These are phyloP conservation scores for Penicillium canariense DNA, from an alignment of 495 filamentous ascomycete genomes.

Conservation along the genomic window DNA sequence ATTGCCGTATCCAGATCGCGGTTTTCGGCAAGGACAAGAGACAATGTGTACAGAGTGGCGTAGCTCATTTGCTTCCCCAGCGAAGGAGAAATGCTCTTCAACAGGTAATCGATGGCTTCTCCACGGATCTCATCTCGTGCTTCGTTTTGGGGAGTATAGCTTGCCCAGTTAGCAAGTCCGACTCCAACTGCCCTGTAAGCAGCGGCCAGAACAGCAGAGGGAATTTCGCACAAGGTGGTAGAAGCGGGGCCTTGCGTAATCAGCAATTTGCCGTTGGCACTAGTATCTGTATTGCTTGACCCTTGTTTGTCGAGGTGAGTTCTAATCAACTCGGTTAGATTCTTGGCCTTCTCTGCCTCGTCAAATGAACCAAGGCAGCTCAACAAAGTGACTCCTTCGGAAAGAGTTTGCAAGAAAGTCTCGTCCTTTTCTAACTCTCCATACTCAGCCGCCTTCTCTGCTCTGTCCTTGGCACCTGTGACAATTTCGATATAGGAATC, in stretches of 20 bases:
- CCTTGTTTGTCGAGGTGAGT: slow-evolving; percentile 56
- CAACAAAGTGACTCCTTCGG: slow-evolving; percentile 74
- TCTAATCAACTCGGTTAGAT: slow-evolving; percentile 63
- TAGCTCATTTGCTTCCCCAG: slow-evolving; percentile 59
- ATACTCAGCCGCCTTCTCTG: slow-evolving; percentile 75
- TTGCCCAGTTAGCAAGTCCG: slow-evolving; percentile 80
- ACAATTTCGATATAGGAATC: slow-evolving; percentile 88
- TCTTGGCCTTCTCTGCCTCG: slow-evolving; percentile 73
- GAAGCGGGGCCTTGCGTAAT: slow-evolving; percentile 20
- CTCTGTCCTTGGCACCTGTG: slow-evolving; percentile 72
- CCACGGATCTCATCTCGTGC: slow-evolving; percentile 64
- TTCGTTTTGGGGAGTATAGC: slow-evolving; percentile 69
- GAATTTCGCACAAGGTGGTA: slow-evolving; percentile 37
- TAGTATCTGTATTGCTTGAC: slow-evolving; percentile 34
- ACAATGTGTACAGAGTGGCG: slow-evolving; percentile 76
- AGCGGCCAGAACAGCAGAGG: slow-evolving; percentile 55
- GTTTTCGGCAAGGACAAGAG: slow-evolving; percentile 74
- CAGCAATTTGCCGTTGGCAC: slow-evolving; percentile 30
- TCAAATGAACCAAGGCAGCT: slow-evolving; percentile 73
- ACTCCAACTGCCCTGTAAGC: slow-evolving; percentile 81
- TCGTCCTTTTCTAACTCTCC: slow-evolving; percentile 74
- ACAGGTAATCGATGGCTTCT: slow-evolving; percentile 70
- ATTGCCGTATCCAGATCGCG: slow-evolving; percentile 74
- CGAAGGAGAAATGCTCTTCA: slow-evolving; percentile 64
- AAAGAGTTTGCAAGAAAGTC: slow-evolving; percentile 68